These are phyloP conservation scores for Daphne laureola DNA, from an alignment of 441 rosid species.

Conservation along the genomic window DNA sequence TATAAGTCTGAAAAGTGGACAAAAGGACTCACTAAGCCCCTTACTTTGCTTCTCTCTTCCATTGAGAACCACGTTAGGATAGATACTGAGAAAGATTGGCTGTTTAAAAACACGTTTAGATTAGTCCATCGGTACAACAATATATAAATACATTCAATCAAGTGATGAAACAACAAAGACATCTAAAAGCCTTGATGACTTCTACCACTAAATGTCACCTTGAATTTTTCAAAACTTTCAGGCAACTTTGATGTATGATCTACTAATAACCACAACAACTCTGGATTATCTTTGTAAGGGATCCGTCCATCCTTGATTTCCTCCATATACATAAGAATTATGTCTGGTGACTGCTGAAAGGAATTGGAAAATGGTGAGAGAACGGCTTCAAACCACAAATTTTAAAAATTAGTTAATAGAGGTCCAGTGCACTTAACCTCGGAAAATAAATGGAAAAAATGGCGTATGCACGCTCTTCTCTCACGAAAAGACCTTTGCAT, in stretches of 20 bases:
- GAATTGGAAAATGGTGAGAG: slow-evolving; percentile 8
- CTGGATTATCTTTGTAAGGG: slow-evolving; percentile 69
- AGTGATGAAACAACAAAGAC: slow-evolving; percentile 3
- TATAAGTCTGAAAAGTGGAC: slow-evolving; percentile 51
- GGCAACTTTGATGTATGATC: slow-evolving; percentile 50
- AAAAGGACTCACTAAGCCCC: slow-evolving; percentile 59
- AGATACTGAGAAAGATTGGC: slow-evolving; percentile 71
- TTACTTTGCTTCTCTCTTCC: slow-evolving; percentile 68
- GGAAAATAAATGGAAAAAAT: slow-evolving; percentile 54
- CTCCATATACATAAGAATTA: slow-evolving; percentile 51
- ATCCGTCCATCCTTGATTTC: slow-evolving; percentile 67
- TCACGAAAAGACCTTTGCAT: slow-evolving; percentile 67
- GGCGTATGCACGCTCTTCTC: slow-evolving; percentile 59
- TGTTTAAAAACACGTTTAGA: slow-evolving; percentile 33
- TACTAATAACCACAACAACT: slow-evolving; percentile 52
- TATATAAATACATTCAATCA: slow-evolving; percentile 6
- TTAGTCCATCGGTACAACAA: slow-evolving; percentile 11
- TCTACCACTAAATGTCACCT: slow-evolving; percentile 35
- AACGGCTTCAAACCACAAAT: slow-evolving; percentile 3
- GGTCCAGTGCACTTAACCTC: slow-evolving; percentile 36
- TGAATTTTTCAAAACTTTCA: slow-evolving; percentile 49
- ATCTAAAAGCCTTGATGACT: slow-evolving; percentile 1
- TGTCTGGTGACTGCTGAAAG: slow-evolving; percentile 52
- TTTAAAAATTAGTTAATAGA: slow-evolving; percentile 1
- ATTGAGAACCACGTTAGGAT: slow-evolving; percentile 77